phyloP scores from a whole-genome alignment of 768 basidiomycete species.

The Leucosporidium scottii region DNA sequence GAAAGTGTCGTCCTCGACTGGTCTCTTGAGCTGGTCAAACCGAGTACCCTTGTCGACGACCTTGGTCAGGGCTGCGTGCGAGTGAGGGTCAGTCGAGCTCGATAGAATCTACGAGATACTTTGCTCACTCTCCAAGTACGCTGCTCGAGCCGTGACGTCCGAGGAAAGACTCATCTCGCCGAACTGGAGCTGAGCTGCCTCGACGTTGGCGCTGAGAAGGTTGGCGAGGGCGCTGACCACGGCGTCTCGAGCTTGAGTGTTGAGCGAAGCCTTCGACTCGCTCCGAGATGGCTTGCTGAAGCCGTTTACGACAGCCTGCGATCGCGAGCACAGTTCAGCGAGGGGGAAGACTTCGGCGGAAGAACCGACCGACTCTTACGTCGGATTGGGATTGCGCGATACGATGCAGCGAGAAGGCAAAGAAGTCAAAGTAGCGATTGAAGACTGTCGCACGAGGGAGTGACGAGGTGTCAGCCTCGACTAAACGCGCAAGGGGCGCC shows the following conservation, averaged over 20 bases:
- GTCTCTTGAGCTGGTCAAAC: conserved; percentile 47
- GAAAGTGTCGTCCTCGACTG: neutral
- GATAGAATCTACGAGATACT: neutral
- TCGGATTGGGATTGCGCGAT: neutral
- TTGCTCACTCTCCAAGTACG: conserved; percentile 71
- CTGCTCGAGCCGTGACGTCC: conserved; percentile 61
- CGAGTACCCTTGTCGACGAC: conserved; percentile 57
- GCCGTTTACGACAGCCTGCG: no score
- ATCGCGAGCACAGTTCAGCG: no score
- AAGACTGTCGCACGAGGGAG: neutral
- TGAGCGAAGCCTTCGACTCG: no score
- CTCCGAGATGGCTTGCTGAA: no score
- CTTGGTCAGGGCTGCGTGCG: neutral
- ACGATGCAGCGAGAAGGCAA: neutral
- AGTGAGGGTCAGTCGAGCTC: neutral
- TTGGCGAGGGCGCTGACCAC: conserved; percentile 64
- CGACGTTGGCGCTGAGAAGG: conserved; percentile 73
- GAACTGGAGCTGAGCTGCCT: conserved; percentile 82
- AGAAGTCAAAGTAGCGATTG: conserved; percentile 40
- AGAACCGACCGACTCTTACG: neutral
- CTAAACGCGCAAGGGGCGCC: no score
- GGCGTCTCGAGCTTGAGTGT: neutral
- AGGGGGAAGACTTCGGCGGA: no score
- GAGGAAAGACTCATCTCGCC: conserved; percentile 67
- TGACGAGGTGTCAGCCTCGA: neutral